Base-by-base conservation (phyloP, 306 rosid species). In the Nissolia schottii region DNA sequence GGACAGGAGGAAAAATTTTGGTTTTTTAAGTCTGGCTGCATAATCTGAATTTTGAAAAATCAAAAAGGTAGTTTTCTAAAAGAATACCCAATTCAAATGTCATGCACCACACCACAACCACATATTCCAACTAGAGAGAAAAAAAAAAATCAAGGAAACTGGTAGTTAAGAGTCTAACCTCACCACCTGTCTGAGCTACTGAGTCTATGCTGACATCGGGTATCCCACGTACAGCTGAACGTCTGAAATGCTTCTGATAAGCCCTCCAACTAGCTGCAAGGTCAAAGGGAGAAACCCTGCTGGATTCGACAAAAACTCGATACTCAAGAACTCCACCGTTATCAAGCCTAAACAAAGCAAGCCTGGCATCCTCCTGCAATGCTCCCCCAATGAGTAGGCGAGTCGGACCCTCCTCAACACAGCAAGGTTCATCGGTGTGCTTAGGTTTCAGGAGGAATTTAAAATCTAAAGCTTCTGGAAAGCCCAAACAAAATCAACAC, bases 201-300 rank as follows among this genome's bases (percentile, higher is more conserved):
- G 96, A 83, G 80, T 82, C 79, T 43, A 91, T 85, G 80, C 93
- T 87, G 70, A 94, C 88, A 87, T 91, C 99, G 70, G 99, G 99
- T 85, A 94, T 83, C 67, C 97, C 96, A 2, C 96, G 95, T 58
- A 75, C 99, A 54, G 91, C 70, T 0, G 99, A 89, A 43, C 84
- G 88, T 80, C 88, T 82, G 34, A 94, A 86, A 69, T 94, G 71
- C 74, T 86, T 91, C 78, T 78, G 90, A 78, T 94, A 89, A 57
- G 95, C 91, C 79, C 99, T 89, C 99, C 99, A 94, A 88, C 99
- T 94, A 15, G 95, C 96, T 1, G 99, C 99, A 71, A 94, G 99
- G 64, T 94, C 97, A 71, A 89, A 87, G 5, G 99, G 94, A 4
- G 97, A 94, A 71, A 91, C 96, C 71, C 91, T 84, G 58, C 81